A percentile compares a stretch with the other conserved stretches of the same genome.
Conservation (phyloP, 306 rosid genomes). For the Medicago truncatula region MtrunA17r5.0-ANR NC_053044.1:36687501-36688000, state of each 20-base stretch:
- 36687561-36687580: no score
- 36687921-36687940: background rate
- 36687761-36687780: slow-evolving; percentile 4
- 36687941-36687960: background rate
- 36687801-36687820: background rate
- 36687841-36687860: slow-evolving; percentile 11
- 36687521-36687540: no score
- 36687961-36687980: slow-evolving; percentile 22
- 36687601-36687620: no score
- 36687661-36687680: no score
- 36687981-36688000: slow-evolving; percentile 1
- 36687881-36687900: slow-evolving; percentile 46
- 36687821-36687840: background rate
- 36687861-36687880: slow-evolving; percentile 42
- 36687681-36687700: no score
- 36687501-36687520: no score
- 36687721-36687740: no score
- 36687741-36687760: background rate
- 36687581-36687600: no score
- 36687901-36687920: background rate
- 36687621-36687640: no score
- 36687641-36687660: no score
- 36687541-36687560: no score
- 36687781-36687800: slow-evolving; percentile 1
- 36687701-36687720: no score